These are phyloP conservation scores for Telopea speciosissima DNA, from an alignment of 177 flowering plant genomes.

Conservation along the genomic window DNA sequence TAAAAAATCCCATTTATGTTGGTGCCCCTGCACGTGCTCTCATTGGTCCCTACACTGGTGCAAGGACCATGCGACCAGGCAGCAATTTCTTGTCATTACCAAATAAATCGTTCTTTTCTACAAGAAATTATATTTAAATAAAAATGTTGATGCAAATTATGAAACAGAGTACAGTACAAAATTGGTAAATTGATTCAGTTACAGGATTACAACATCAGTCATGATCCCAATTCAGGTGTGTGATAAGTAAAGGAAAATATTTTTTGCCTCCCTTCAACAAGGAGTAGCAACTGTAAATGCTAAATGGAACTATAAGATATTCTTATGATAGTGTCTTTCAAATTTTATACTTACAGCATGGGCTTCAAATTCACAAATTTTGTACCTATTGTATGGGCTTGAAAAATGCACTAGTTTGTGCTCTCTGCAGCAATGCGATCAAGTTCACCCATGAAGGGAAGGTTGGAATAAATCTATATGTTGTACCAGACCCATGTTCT, in stretches of 20 bases:
- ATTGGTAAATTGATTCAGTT: background rate
- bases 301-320: background rate
- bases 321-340: background rate
- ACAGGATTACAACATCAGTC: too few relatives aligned
- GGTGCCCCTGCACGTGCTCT: too few relatives aligned
- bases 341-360: background rate
- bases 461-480: conserved; percentile 76
- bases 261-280: too few relatives aligned
- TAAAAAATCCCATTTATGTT: too few relatives aligned
- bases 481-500: conserved; percentile 45
- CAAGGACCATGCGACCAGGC: too few relatives aligned
- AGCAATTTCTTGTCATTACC: too few relatives aligned
- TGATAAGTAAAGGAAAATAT: too few relatives aligned
- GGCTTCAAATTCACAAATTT: background rate
- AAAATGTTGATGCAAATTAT: background rate
- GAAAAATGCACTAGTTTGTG: conserved; percentile 11
- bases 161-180: background rate
- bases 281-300: too few relatives aligned
- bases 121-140: too few relatives aligned
- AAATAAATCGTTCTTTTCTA: too few relatives aligned
- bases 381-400: conserved; percentile 2
- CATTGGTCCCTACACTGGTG: too few relatives aligned
- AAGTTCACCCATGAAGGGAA: conserved; percentile 94
- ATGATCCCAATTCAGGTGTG: too few relatives aligned
- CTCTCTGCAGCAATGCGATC: conserved; percentile 71